Evolutionary conservation across 2,329 filamentous ascomycete genomes (phyloP).

Genomic region (Paecilomyces dactylethromorphus): DNA sequence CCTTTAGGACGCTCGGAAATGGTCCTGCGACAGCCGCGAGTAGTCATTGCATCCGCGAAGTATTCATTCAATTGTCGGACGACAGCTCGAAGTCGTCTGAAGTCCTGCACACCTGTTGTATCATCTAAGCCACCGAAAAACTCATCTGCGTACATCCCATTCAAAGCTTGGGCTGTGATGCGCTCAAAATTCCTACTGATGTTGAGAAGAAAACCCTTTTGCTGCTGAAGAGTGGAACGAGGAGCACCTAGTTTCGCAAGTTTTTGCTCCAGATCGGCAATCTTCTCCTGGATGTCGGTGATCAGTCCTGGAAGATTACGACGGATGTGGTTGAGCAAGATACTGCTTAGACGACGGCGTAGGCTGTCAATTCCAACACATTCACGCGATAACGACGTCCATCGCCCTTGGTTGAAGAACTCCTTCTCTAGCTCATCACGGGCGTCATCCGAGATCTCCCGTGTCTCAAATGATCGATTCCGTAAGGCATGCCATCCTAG

Average conservation of each 20-base stretch:
- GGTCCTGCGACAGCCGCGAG: not conserved
- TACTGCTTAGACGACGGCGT: slow-evolving; percentile 29
- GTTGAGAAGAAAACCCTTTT: slow-evolving; percentile 9
- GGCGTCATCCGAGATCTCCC: not conserved
- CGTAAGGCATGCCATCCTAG: not conserved
- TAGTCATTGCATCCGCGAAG: not conserved
- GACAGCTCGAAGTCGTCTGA: slow-evolving; percentile 10
- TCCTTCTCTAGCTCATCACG: not conserved
- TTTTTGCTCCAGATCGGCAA: not conserved
- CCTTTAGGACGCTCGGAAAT: no score
- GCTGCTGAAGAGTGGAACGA: not conserved
- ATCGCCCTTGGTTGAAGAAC: not conserved
- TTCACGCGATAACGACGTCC: slow-evolving; percentile 3
- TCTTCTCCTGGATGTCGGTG: not conserved
- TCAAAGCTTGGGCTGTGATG: slow-evolving; percentile 32
- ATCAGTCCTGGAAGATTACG: not conserved
- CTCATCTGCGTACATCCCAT: slow-evolving; percentile 33
- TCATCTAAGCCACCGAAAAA: slow-evolving; percentile 30
- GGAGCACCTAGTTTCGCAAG: not conserved
- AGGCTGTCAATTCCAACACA: slow-evolving; percentile 28
- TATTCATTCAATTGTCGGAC: not conserved
- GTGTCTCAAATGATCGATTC: not conserved
- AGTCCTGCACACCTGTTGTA: slow-evolving; percentile 9
- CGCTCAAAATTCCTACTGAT: slow-evolving; percentile 33
- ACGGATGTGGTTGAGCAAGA: slow-evolving; percentile 22